These are phyloP conservation scores for Garcia nutans DNA, from an alignment of 345 rosid genomes.

Conservation along the genomic window DNA sequence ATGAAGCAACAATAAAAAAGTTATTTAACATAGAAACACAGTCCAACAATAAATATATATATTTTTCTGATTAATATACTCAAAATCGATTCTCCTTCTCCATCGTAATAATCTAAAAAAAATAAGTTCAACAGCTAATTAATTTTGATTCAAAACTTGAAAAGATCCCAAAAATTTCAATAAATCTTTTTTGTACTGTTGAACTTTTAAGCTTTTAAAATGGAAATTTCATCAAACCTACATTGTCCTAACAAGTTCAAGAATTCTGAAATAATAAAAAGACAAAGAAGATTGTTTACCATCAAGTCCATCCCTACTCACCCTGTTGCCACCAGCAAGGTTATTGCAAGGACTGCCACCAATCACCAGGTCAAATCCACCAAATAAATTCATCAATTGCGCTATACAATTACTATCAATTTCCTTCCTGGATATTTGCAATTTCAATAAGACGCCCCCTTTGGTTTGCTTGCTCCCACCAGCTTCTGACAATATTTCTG, in stretches of 20 bases:
- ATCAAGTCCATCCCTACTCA: slow-evolving; percentile 28
- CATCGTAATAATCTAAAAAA: too few species aligned
- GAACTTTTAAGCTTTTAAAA: neutral
- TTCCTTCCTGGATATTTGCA: slow-evolving; percentile 13
- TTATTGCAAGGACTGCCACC: slow-evolving; percentile 33
- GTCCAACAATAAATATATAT: too few species aligned
- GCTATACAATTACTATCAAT: slow-evolving; percentile 4
- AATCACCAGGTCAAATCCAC: slow-evolving; percentile 35
- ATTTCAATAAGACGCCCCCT: slow-evolving; percentile 7
- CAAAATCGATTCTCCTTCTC: too few species aligned
- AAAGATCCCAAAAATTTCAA: too few species aligned
- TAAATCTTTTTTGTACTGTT: too few species aligned
- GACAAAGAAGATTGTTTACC: slow-evolving; percentile 34
- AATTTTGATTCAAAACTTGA: too few species aligned
- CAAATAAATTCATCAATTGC: slow-evolving; percentile 14
- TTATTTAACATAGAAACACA: too few species aligned
- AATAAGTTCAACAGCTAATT: too few species aligned
- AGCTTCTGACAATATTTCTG: slow-evolving; percentile 13
- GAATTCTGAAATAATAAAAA: slow-evolving; percentile 28
- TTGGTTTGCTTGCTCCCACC: slow-evolving; percentile 35
- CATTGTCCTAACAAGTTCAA: slow-evolving; percentile 18
- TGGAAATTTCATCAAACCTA: neutral
- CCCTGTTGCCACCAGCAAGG: slow-evolving; percentile 28
- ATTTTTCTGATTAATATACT: too few species aligned
- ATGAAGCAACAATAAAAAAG: too few species aligned